phyloP scores from a whole-genome alignment of 306 rosid genomes.

The Cucurbita ficifolia region DNA sequence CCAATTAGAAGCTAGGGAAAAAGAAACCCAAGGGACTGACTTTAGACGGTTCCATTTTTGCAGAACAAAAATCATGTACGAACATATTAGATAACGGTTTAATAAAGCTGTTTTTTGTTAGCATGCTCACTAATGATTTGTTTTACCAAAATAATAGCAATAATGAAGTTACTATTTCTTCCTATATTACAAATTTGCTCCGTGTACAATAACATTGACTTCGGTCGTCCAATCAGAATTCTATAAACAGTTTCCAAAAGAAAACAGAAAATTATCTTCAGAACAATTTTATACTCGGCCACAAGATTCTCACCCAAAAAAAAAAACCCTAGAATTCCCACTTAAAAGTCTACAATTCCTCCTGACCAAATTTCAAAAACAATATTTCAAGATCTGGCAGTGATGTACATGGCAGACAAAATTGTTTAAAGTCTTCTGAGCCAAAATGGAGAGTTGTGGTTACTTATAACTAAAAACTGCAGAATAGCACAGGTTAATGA shows the following conservation, averaged over 20 bases:
- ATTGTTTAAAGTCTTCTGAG: neutral
- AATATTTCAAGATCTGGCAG: neutral
- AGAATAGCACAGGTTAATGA: neutral
- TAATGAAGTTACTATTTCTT: neutral
- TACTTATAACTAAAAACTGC: neutral
- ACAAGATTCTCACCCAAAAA: neutral
- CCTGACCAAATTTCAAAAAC: neutral
- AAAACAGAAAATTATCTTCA: neutral
- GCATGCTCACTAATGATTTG: too few species aligned
- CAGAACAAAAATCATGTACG: neutral
- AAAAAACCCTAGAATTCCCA: neutral
- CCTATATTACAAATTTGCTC: neutral
- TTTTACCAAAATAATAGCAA: too few species aligned
- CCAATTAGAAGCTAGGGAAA: neutral
- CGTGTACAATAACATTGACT: neutral
- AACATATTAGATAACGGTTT: neutral
- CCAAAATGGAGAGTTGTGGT: neutral
- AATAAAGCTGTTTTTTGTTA: too few species aligned
- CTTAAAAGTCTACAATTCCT: neutral
- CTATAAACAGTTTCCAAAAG: neutral
- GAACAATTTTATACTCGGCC: neutral
- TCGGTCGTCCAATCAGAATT: neutral
- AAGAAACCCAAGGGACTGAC: neutral
- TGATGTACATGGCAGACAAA: neutral
- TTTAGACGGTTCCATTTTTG: neutral